Percentiles rank a stretch among this genome's conserved stretches.
Evolutionary conservation across 2,329 filamentous ascomycete genomes (phyloP).

Genomic region (Trichoderma citrinoviride): DNA sequence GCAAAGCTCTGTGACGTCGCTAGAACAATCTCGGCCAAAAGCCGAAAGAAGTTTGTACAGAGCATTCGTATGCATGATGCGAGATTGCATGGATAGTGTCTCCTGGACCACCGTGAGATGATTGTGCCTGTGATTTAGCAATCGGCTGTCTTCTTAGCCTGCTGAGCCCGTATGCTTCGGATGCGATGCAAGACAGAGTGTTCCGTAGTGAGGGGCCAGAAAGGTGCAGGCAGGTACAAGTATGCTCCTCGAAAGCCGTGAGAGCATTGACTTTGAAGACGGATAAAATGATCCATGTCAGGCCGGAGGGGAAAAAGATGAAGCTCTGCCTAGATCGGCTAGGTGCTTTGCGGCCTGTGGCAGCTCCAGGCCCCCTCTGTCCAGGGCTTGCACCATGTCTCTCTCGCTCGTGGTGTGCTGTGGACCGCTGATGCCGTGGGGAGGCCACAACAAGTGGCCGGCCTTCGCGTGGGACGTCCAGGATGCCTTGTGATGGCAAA

Average conservation of each 20-base stretch:
- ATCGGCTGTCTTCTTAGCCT: background rate
- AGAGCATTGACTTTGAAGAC: constrained; percentile 3
- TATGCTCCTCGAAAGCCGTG: background rate
- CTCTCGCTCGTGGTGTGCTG: background rate
- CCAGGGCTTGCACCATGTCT: constrained; percentile 3
- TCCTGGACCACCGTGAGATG: background rate
- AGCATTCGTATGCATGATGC: background rate
- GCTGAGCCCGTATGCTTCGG: background rate
- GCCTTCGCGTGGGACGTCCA: constrained; percentile 20
- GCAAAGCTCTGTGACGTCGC: constrained; percentile 17
- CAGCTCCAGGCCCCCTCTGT: background rate
- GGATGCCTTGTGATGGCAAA: constrained; percentile 23
- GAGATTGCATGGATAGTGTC: background rate
- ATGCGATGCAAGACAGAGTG: background rate
- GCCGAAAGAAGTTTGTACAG: constrained; percentile 8
- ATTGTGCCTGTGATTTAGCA: background rate
- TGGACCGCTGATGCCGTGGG: constrained; percentile 4
- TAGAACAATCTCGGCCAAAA: constrained; percentile 19
- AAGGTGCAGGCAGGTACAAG: constrained; percentile 1
- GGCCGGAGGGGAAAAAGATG: background rate
- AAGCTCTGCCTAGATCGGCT: constrained; percentile 16
- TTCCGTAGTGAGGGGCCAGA: background rate
- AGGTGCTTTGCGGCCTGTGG: constrained; percentile 8
- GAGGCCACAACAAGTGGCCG: constrained; percentile 16
- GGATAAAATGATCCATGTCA: constrained; percentile 5